phyloP scores from a whole-genome alignment of 2,329 filamentous ascomycete species.

The Pezicula carpinea region DNA sequence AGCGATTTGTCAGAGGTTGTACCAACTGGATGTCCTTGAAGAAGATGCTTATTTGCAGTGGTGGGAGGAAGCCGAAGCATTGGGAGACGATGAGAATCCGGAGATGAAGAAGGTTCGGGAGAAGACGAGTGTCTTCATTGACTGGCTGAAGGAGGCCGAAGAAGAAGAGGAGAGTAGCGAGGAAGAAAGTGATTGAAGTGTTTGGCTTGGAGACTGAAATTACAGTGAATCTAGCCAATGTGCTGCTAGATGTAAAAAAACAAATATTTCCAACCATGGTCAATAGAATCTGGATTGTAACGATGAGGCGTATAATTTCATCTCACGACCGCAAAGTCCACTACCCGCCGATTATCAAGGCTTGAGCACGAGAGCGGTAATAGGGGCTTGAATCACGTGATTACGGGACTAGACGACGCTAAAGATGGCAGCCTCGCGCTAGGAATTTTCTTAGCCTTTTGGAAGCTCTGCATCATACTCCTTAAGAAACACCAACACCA shows the following conservation, averaged over 20 bases:
- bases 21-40: conserved; percentile 78
- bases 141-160: conserved; percentile 76
- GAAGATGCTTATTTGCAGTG: conserved; percentile 84
- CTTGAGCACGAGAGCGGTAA: too few species aligned
- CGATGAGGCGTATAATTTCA: too few species aligned
- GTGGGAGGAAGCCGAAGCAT: conserved; percentile 65
- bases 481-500: not conserved
- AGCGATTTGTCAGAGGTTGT: conserved; percentile 77
- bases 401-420: too few species aligned
- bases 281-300: too few species aligned
- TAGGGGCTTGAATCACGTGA: too few species aligned
- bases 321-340: too few species aligned
- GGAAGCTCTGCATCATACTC: too few species aligned
- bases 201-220: not conserved
- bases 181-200: conserved; percentile 12
- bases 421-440: not conserved
- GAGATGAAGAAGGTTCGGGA: conserved; percentile 66
- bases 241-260: not conserved
- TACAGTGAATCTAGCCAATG: not conserved
- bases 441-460: too few species aligned
- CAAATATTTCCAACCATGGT: not conserved
- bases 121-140: conserved; percentile 74
- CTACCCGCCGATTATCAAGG: too few species aligned
- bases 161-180: conserved; percentile 59
- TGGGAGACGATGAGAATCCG: conserved; percentile 59